Conservation (phyloP, 306 rosid genomes). For the Ceratonia siliqua region DNA sequence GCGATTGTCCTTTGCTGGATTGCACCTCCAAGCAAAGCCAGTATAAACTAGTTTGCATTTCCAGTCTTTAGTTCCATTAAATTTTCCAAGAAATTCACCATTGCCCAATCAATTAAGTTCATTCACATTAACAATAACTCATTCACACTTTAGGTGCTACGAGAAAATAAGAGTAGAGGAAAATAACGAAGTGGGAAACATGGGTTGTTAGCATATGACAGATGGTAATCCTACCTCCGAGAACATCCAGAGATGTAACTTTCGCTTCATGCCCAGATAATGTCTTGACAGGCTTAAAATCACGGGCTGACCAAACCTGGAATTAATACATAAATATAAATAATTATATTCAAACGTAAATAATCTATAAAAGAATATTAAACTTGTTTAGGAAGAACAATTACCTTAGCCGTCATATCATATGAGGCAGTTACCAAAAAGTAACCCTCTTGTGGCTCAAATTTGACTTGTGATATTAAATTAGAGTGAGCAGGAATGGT, state of each 20-base stretch:
- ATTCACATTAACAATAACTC: background rate
- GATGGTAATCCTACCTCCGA: conserved; percentile 60
- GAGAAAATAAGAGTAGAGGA: background rate
- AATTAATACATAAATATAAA: conserved; percentile 29
- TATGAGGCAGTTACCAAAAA: conserved; percentile 88
- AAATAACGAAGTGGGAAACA: background rate
- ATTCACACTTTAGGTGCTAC: background rate
- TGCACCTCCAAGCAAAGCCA: background rate
- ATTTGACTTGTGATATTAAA: conserved; percentile 87
- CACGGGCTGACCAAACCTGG: conserved; percentile 94
- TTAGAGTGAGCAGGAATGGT: conserved; percentile 93
- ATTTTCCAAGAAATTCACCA: conserved; percentile 4
- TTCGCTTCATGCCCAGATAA: conserved; percentile 93
- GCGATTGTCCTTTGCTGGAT: background rate
- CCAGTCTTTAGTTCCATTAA: too few species aligned
- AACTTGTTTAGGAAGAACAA: conserved; percentile 11
- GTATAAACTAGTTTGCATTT: background rate
- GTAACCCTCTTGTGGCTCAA: conserved; percentile 96
- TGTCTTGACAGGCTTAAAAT: conserved; percentile 88
- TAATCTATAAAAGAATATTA: conserved; percentile 4
- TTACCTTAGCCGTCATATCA: conserved; percentile 96
- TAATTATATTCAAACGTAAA: conserved; percentile 30
- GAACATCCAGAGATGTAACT: conserved; percentile 80
- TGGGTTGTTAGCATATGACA: background rate
- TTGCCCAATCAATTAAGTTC: background rate